Evolutionary conservation across 2,329 filamentous ascomycete genomes (phyloP).

Genomic region (Cladosporium sp.): DNA sequence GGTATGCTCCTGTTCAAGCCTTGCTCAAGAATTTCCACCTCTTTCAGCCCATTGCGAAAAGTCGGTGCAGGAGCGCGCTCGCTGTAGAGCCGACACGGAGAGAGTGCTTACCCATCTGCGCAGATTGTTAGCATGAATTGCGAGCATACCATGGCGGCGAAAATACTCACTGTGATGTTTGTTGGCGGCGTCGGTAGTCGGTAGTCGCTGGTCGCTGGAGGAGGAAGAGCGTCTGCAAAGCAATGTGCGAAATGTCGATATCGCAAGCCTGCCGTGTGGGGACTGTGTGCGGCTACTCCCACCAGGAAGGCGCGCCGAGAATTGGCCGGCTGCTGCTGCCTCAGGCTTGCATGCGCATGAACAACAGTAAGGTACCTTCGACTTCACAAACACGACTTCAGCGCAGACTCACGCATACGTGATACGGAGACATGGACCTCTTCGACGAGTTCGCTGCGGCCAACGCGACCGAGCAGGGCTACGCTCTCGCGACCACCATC

Average conservation of each 20-base stretch:
- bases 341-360: neutral
- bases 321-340: neutral
- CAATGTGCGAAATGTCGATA: slow-evolving; percentile 10
- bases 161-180: slow-evolving; percentile 24
- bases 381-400: neutral
- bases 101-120: slow-evolving; percentile 58
- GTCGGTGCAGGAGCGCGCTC: slow-evolving; percentile 15
- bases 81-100: slow-evolving; percentile 18
- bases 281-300: slow-evolving; percentile 8
- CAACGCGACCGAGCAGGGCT: slow-evolving; percentile 62
- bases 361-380: neutral
- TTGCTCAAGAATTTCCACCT: slow-evolving; percentile 19
- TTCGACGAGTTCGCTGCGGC: slow-evolving; percentile 71
- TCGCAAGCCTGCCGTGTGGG: slow-evolving; percentile 12
- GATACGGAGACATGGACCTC: slow-evolving; percentile 56
- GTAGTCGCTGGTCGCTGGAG: slow-evolving; percentile 17
- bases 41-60: slow-evolving; percentile 24
- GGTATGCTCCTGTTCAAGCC: slow-evolving; percentile 7
- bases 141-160: neutral
- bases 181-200: slow-evolving; percentile 10
- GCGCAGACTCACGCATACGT: neutral
- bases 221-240: slow-evolving; percentile 4
- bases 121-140: slow-evolving; percentile 25
- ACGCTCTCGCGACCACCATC: slow-evolving; percentile 68
- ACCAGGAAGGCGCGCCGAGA: neutral